phyloP scores from a whole-genome alignment of 306 rosid genomes.

The Rubus parviflorus region DNA sequence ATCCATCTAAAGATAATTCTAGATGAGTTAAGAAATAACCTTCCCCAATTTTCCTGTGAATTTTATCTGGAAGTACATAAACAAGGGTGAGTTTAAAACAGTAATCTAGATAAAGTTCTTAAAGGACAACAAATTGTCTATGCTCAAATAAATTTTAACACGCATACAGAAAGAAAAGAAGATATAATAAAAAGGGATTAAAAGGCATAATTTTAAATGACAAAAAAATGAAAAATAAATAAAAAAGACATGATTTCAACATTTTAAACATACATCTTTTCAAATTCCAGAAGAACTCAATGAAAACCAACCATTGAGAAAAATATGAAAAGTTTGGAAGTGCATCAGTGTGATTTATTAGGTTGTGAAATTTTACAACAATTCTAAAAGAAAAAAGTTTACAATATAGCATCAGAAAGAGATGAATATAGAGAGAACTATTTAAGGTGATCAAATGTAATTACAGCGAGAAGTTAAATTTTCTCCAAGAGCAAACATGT shows the following conservation, averaged over 20 bases:
- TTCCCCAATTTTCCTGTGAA: slow-evolving; percentile 83
- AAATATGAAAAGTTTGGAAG: not conserved
- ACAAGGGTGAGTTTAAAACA: not conserved
- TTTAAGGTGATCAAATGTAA: slow-evolving; percentile 55
- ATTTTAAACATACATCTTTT: not conserved
- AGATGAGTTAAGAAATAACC: slow-evolving; percentile 33
- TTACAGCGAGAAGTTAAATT: slow-evolving; percentile 94
- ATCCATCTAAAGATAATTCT: not conserved
- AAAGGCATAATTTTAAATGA: not conserved
- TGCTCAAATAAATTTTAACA: not conserved
- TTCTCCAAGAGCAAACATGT: slow-evolving; percentile 83
- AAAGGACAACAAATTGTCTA: not conserved
- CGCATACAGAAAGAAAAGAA: not conserved
- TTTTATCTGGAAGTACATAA: slow-evolving; percentile 57
- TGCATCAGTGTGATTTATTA: slow-evolving; percentile 7
- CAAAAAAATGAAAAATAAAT: too few species aligned
- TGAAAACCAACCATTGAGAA: not conserved
- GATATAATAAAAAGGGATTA: not conserved
- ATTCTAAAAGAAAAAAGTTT: not conserved
- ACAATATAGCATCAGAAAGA: not conserved
- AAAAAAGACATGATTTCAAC: too few species aligned
- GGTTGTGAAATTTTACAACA: not conserved
- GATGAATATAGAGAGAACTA: slow-evolving; percentile 27
- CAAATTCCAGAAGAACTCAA: not conserved
- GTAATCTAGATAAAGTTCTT: not conserved